A percentile compares a stretch with the other conserved stretches of the same genome.
phyloP scores from a whole-genome alignment of 1,139 yeast genomes.

The Diutina siamensis region DNA sequence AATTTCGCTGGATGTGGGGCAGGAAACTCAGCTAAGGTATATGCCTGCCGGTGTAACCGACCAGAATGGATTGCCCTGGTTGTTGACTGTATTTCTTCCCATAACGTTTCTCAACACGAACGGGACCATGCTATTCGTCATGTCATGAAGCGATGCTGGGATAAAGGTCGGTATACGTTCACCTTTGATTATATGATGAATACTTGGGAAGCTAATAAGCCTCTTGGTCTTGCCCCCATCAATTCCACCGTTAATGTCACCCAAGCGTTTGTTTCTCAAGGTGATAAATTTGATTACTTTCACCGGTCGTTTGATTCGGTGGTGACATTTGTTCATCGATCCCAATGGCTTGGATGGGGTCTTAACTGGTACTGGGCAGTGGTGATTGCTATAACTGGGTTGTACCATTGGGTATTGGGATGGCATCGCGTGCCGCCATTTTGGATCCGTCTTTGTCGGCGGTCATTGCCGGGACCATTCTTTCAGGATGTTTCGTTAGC shows the following conservation, averaged over 20 bases:
- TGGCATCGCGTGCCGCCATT: constrained; percentile 8
- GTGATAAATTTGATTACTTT: neutral
- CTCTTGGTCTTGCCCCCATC: neutral
- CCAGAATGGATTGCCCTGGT: constrained; percentile 11
- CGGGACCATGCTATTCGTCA: constrained; percentile 10
- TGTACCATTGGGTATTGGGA: constrained; percentile 8
- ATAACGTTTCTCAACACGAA: constrained; percentile 7
- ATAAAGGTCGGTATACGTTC: constrained; percentile 8
- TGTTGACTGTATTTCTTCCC: constrained; percentile 10
- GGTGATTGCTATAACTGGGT: constrained; percentile 8
- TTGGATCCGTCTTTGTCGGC: constrained; percentile 7
- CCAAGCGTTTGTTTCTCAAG: neutral
- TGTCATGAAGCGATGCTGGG: constrained; percentile 9
- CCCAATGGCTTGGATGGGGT: constrained; percentile 12
- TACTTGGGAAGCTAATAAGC: constrained; percentile 1
- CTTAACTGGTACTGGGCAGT: constrained; percentile 10
- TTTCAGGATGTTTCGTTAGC: constrained; percentile 8
- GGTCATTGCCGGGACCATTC: constrained; percentile 7
- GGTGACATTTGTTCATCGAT: constrained; percentile 10
- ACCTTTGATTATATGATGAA: constrained; percentile 8
- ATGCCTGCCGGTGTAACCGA: constrained; percentile 10
- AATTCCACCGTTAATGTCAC: neutral
- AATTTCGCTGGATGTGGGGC: constrained; percentile 11
- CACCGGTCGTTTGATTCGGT: constrained; percentile 9
- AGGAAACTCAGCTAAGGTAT: constrained; percentile 10